Conservation (phyloP, 2,329 filamentous ascomycete species). For the Ophiostoma piceae region DNA sequence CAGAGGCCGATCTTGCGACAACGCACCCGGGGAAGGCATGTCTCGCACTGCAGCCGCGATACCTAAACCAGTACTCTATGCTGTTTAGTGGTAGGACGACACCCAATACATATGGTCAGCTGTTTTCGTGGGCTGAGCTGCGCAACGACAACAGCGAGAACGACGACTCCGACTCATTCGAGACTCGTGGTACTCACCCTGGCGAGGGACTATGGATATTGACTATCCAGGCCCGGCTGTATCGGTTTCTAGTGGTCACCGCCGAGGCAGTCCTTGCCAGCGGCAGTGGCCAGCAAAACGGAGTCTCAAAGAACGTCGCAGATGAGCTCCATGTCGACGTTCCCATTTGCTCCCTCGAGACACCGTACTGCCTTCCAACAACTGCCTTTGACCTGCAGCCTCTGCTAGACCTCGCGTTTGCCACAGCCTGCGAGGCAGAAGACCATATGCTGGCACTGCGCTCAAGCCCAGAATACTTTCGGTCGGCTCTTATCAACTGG, state of each 20-base stretch:
- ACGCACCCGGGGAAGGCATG: neutral
- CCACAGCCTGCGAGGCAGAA: neutral
- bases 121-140: neutral
- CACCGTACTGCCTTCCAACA: neutral
- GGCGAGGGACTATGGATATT: neutral
- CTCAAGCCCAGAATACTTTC: neutral
- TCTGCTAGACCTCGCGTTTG: neutral
- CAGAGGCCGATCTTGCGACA: neutral
- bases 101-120: neutral
- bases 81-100: neutral
- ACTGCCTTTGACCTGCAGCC: neutral
- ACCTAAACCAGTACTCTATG: slow-evolving; percentile 2
- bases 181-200: neutral
- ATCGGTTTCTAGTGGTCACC: neutral
- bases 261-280: neutral
- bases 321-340: neutral
- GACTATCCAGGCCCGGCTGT: neutral
- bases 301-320: neutral
- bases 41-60: neutral
- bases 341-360: neutral
- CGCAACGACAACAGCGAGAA: neutral
- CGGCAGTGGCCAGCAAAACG: neutral
- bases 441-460: neutral
- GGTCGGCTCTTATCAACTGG: neutral
- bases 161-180: neutral